Conservation (phyloP, 176 grass and related monocot species). For the Triticum urartu region DNA sequence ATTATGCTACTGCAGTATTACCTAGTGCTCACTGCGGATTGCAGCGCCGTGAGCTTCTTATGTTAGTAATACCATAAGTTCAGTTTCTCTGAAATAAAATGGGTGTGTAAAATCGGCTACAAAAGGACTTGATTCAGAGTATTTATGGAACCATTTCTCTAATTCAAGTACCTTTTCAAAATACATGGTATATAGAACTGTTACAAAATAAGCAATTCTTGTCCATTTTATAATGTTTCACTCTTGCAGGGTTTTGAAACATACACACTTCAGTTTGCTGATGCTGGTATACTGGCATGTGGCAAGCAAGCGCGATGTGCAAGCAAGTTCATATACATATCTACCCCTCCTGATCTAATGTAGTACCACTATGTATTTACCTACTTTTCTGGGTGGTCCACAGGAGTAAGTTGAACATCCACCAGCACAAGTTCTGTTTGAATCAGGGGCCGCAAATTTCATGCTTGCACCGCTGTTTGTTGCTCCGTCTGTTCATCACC, state of each 20-base stretch:
- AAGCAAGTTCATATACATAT: not conserved
- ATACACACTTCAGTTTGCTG: conserved; percentile 1
- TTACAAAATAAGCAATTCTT: conserved; percentile 16
- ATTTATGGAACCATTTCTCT: not conserved
- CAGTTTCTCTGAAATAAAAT: not conserved
- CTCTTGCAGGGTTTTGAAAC: not conserved
- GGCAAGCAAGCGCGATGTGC: not conserved
- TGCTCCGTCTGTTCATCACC: conserved; percentile 5
- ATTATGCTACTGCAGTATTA: not conserved
- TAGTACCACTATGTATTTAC: not conserved
- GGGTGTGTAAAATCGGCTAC: not conserved
- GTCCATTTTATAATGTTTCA: not conserved
- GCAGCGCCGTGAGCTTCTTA: not conserved
- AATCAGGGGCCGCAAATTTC: not conserved
- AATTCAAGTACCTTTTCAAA: not conserved
- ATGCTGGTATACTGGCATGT: not conserved
- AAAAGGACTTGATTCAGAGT: not conserved
- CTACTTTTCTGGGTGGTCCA: not conserved
- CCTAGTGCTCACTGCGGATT: not conserved
- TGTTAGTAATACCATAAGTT: no score
- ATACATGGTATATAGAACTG: not conserved
- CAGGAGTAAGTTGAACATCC: not conserved
- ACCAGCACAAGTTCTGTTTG: not conserved
- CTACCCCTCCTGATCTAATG: not conserved
- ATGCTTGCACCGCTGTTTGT: conserved; percentile 3